Evolutionary conservation across 1,284 basidiomycete genomes (phyloP).

Genomic region (Singerocomus rubriflavus): DNA sequence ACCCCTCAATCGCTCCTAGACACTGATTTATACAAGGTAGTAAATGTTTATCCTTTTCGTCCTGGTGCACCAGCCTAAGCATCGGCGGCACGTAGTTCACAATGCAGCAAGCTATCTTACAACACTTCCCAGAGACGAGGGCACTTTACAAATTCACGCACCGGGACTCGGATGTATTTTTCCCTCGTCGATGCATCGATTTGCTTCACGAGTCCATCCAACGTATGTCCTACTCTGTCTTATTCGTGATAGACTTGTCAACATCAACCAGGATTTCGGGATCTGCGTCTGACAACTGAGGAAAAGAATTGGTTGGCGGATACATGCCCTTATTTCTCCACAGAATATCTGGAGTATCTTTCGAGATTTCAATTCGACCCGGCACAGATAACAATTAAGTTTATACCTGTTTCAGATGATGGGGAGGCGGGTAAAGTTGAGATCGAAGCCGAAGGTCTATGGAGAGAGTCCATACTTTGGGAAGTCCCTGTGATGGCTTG

Average conservation of each 20-base stretch:
- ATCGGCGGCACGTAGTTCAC: constrained; percentile 61
- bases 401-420: constrained; percentile 53
- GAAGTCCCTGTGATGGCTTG: constrained; percentile 95
- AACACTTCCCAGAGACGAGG: constrained; percentile 71
- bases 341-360: constrained; percentile 79
- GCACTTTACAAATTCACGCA: constrained; percentile 87
- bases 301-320: constrained; percentile 71
- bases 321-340: constrained; percentile 76
- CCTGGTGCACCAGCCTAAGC: not conserved
- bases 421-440: constrained; percentile 66
- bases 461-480: constrained; percentile 92
- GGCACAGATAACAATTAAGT: constrained; percentile 70
- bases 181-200: constrained; percentile 69
- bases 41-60: not conserved
- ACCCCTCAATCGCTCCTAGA: constrained; percentile 70
- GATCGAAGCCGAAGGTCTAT: constrained; percentile 74
- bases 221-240: constrained; percentile 40
- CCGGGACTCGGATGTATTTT: constrained; percentile 68
- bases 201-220: constrained; percentile 62
- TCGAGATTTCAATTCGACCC: constrained; percentile 74
- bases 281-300: constrained; percentile 55
- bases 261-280: constrained; percentile 57
- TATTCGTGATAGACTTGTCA: not conserved
- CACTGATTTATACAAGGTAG: constrained; percentile 96
- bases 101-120: constrained; percentile 93